Percentiles rank a stretch among this genome's conserved stretches.
Conservation (phyloP, 2,329 filamentous ascomycete genomes). For the Diaporthe nobilis region DNA sequence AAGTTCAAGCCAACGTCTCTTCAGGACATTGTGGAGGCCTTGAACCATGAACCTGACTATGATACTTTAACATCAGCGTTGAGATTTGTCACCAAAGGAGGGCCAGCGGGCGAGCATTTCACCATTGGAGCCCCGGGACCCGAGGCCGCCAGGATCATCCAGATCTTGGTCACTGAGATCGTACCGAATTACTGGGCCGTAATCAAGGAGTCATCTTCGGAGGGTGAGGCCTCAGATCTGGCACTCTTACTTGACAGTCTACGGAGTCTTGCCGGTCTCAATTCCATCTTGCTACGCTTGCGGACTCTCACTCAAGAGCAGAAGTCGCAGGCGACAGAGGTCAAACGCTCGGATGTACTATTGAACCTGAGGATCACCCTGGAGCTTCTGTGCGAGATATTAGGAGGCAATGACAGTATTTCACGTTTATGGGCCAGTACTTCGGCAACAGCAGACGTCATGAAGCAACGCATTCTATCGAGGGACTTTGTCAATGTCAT, state of each 20-base stretch:
- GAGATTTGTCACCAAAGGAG: constrained; percentile 61
- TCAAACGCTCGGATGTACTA: constrained; percentile 57
- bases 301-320: constrained; percentile 70
- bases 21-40: constrained; percentile 69
- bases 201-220: constrained; percentile 62
- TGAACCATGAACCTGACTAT: constrained; percentile 75
- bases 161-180: constrained; percentile 80
- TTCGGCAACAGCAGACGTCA: constrained; percentile 40
- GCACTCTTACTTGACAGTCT: constrained; percentile 74
- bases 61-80: constrained; percentile 68
- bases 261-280: constrained; percentile 81
- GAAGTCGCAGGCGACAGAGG: constrained; percentile 54
- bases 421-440: constrained; percentile 55
- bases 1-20: constrained; percentile 46
- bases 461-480: constrained; percentile 52
- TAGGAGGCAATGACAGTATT: constrained; percentile 56
- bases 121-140: constrained; percentile 76
- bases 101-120: constrained; percentile 54
- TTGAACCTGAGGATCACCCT: constrained; percentile 61
- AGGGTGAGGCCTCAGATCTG: constrained; percentile 52
- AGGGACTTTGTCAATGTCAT: constrained; percentile 63
- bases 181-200: constrained; percentile 86
- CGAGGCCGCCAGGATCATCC: constrained; percentile 80
- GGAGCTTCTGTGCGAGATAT: constrained; percentile 59
- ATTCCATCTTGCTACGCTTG: constrained; percentile 80